Evolutionary conservation across 495 filamentous ascomycete genomes (phyloP).

Genomic region (Achaetomiella virescens): DNA sequence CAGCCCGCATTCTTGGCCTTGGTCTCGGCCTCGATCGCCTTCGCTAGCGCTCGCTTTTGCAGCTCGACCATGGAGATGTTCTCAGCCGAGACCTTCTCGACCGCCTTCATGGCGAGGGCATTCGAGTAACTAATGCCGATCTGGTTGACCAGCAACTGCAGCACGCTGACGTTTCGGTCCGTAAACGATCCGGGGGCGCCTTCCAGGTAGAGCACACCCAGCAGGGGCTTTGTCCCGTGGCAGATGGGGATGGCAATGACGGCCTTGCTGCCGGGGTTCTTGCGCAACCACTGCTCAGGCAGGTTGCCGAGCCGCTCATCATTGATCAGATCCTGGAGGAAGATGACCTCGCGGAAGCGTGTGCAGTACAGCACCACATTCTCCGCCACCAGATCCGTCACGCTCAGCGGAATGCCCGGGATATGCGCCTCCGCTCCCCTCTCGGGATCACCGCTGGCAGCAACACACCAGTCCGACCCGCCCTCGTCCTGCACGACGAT

Average conservation of each 20-base stretch:
- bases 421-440: conserved; percentile 55
- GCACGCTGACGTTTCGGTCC: conserved; percentile 76
- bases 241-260: conserved; percentile 82
- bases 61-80: conserved; percentile 84
- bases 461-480: conserved; percentile 49
- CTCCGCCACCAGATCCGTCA: conserved; percentile 57
- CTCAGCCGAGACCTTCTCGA: conserved; percentile 71
- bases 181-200: conserved; percentile 81
- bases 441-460: conserved; percentile 67
- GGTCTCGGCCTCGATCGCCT: conserved; percentile 72
- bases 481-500: conserved; percentile 49
- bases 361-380: conserved; percentile 77
- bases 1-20: conserved; percentile 73
- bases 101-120: conserved; percentile 72
- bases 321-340: conserved; percentile 72
- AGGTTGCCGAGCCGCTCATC: conserved; percentile 87
- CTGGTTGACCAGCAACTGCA: conserved; percentile 82
- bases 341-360: conserved; percentile 76
- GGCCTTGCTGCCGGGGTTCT: conserved; percentile 64
- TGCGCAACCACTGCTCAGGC: conserved; percentile 58
- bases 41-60: conserved; percentile 73
- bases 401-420: conserved; percentile 60
- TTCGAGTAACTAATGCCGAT: conserved; percentile 86
- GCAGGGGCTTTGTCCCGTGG: conserved; percentile 64
- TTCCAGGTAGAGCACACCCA: conserved; percentile 82